Conservation (phyloP, 2,329 filamentous ascomycete species). For the Microascus cirrosus region DNA sequence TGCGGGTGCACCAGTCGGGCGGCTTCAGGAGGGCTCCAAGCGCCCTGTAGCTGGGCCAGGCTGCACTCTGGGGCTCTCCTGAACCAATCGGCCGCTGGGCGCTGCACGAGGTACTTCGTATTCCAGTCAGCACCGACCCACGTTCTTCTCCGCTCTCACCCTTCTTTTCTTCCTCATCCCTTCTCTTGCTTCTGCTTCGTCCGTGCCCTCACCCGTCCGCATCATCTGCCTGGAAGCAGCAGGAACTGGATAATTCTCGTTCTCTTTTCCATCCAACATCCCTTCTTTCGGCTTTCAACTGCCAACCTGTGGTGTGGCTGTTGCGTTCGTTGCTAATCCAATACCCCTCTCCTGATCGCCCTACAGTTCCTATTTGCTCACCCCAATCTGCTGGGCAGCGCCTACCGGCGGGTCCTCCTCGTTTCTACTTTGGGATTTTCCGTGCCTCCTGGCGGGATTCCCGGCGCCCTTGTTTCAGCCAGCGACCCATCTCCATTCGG, state of each 20-base stretch:
- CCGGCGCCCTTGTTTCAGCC: conserved; percentile 6
- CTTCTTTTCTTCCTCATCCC: conserved; percentile 2
- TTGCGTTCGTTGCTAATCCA: background rate
- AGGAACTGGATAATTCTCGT: background rate
- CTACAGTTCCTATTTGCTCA: too few relatives aligned
- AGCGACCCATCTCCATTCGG: background rate
- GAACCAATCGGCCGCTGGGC: background rate
- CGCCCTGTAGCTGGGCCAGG: background rate
- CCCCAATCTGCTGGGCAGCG: background rate
- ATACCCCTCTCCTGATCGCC: background rate
- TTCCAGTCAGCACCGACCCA: background rate
- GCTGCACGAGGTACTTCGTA: background rate
- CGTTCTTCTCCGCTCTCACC: conserved; percentile 14
- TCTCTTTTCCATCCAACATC: background rate
- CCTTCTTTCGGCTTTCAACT: background rate
- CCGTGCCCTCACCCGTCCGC: background rate
- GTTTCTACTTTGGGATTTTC: conserved; percentile 6
- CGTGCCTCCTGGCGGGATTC: conserved; percentile 6
- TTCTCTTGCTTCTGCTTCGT: conserved; percentile 1
- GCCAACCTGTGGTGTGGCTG: conserved; percentile 6
- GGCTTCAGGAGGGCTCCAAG: background rate
- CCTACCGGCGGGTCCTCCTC: conserved; percentile 5
- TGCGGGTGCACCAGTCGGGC: background rate
- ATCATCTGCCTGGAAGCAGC: conserved; percentile 3
- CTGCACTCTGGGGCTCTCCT: background rate